phyloP scores from a whole-genome alignment of 805 yeast genomes.

The Nakazawaea siamensis region DNA sequence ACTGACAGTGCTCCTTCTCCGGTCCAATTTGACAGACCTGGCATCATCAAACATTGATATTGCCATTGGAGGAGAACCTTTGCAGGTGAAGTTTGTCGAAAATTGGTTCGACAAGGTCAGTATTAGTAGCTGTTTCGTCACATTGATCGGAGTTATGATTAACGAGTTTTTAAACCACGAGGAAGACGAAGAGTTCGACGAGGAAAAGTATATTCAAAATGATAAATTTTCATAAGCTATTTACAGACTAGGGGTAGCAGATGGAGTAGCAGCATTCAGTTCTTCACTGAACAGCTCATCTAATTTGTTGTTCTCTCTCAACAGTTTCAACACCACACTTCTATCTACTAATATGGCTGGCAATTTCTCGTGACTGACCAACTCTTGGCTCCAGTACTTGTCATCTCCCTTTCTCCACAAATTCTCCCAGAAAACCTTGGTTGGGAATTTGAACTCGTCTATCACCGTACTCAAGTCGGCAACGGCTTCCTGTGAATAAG shows the following conservation, averaged over 20 bases:
- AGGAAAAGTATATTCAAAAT: constrained; percentile 24
- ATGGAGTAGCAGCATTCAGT: not conserved
- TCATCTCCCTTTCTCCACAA: constrained; percentile 83
- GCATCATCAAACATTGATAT: constrained; percentile 31
- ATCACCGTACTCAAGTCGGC: constrained; percentile 69
- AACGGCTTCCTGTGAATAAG: constrained; percentile 84
- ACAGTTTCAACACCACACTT: constrained; percentile 53
- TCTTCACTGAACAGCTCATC: not conserved
- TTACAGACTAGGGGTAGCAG: not conserved
- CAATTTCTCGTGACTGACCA: constrained; percentile 54
- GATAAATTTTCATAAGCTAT: constrained; percentile 6
- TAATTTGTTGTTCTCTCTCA: constrained; percentile 26
- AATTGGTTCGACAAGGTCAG: constrained; percentile 46
- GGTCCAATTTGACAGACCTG: constrained; percentile 38
- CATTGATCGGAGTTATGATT: constrained; percentile 20
- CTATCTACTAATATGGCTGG: constrained; percentile 47
- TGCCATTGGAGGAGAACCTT: constrained; percentile 19
- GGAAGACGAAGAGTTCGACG: constrained; percentile 19
- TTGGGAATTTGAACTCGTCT: constrained; percentile 46
- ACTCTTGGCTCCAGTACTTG: constrained; percentile 54
- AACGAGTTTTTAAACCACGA: constrained; percentile 17
- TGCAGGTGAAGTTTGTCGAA: constrained; percentile 38
- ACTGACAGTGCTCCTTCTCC: constrained; percentile 40
- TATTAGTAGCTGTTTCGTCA: constrained; percentile 31
- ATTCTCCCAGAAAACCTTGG: constrained; percentile 73